phyloP scores from a whole-genome alignment of 2,329 filamentous ascomycete species.

The Macrophomina pseudophaseolina region DNA sequence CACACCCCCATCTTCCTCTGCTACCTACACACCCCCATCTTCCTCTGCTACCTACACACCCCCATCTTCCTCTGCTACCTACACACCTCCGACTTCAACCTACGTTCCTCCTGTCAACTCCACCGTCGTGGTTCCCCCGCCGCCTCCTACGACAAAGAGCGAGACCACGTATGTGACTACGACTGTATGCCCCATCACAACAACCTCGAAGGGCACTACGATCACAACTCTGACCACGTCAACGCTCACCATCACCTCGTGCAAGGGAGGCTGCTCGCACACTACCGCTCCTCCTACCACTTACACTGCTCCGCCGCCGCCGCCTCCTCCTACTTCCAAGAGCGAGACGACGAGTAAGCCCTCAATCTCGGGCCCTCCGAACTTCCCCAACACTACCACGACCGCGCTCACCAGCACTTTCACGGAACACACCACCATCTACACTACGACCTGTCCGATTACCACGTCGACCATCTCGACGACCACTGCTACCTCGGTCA shows the following conservation, averaged over 20 bases:
- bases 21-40: no score
- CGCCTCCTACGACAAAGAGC: neutral
- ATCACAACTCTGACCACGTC: constrained; percentile 24
- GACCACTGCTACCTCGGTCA: constrained; percentile 26
- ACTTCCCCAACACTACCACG: constrained; percentile 11
- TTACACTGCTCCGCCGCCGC: neutral
- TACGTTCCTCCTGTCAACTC: neutral
- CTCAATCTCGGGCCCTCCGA: neutral
- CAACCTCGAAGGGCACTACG: constrained; percentile 26
- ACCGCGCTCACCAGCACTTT: constrained; percentile 10
- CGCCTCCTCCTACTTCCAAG: constrained; percentile 1
- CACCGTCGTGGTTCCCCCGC: no score
- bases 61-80: neutral
- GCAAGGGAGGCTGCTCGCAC: constrained; percentile 22
- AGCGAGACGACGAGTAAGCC: neutral
- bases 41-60: neutral
- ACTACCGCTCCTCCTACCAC: neutral
- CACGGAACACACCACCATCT: constrained; percentile 20
- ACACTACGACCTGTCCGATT: constrained; percentile 30
- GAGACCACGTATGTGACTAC: constrained; percentile 9
- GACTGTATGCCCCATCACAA: constrained; percentile 28
- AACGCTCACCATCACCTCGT: constrained; percentile 27
- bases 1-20: neutral
- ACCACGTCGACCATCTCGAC: constrained; percentile 29
- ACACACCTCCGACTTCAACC: neutral